Conservation (phyloP, 305 asterid genomes). For the Caryopteris hybrid region DNA sequence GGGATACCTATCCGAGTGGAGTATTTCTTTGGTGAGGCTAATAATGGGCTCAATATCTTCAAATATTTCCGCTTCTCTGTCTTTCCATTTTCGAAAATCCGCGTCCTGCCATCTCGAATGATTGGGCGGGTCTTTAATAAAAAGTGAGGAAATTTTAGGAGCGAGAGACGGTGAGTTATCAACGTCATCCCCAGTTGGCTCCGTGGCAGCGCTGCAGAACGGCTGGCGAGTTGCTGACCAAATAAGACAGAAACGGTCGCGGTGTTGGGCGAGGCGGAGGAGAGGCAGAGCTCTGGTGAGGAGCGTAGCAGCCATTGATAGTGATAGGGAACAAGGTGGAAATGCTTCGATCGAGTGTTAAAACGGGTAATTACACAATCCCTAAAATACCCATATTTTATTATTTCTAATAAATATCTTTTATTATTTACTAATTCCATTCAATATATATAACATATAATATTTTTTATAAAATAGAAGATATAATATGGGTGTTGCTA, state of each 20-base stretch:
- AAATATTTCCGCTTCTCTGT: constrained; percentile 56
- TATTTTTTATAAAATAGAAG: too few species aligned
- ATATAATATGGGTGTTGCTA: too few species aligned
- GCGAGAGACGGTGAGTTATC: constrained; percentile 20
- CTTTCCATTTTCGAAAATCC: constrained; percentile 58
- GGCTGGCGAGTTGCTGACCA: constrained; percentile 27
- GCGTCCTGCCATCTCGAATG: constrained; percentile 36
- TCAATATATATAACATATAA: too few species aligned
- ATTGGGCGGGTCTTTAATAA: constrained; percentile 26
- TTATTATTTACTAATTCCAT: too few species aligned
- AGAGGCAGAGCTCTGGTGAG: constrained; percentile 45
- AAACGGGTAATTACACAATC: not conserved
- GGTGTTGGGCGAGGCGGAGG: constrained; percentile 44
- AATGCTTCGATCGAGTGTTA: not conserved
- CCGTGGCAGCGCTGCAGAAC: constrained; percentile 31
- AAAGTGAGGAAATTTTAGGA: constrained; percentile 10
- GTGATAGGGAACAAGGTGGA: not conserved
- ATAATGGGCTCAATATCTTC: constrained; percentile 56
- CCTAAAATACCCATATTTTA: too few species aligned
- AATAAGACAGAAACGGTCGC: constrained; percentile 17
- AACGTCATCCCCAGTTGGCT: constrained; percentile 25
- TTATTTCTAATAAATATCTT: too few species aligned
- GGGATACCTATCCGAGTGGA: constrained; percentile 62
- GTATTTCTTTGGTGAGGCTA: constrained; percentile 56
- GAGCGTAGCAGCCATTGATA: constrained; percentile 60